These are phyloP conservation scores for Tardiomyces digboiensis DNA, from an alignment of 1,139 yeast species.

Conservation along the genomic window DNA sequence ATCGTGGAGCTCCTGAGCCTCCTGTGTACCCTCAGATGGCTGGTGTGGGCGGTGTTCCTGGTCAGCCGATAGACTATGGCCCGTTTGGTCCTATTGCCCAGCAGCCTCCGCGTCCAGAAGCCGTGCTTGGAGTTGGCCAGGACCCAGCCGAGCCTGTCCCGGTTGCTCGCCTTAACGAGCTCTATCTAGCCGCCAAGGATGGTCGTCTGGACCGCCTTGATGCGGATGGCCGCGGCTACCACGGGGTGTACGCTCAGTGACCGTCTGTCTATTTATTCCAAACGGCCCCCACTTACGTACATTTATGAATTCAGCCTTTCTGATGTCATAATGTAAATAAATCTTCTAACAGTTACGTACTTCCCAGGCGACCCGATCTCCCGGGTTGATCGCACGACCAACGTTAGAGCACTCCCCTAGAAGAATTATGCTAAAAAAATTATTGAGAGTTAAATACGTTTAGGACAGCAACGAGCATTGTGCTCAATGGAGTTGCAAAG, in stretches of 20 bases:
- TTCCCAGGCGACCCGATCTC: no score
- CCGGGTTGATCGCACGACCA: no score
- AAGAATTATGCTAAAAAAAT: no score
- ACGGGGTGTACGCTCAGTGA: conserved; percentile 32
- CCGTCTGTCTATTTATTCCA: conserved; percentile 1
- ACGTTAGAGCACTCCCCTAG: no score
- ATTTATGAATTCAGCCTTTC: no score
- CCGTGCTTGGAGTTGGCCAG: conserved; percentile 16
- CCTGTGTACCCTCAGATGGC: conserved; percentile 28
- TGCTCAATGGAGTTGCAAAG: no score
- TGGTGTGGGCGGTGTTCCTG: conserved; percentile 12
- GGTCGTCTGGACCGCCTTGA: conserved; percentile 41
- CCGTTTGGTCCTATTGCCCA: conserved; percentile 21
- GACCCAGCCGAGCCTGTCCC: conserved; percentile 31
- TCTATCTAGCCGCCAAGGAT: conserved; percentile 38
- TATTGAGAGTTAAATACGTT: no score
- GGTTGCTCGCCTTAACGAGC: conserved; percentile 36
- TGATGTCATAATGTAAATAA: no score
- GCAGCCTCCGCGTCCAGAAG: conserved; percentile 8
- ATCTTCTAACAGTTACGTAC: no score
- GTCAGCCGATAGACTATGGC: conserved; percentile 23
- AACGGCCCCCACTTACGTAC: neutral
- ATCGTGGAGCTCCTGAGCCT: conserved; percentile 26
- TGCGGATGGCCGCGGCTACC: conserved; percentile 34
- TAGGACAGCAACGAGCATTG: no score